These are phyloP conservation scores for Phylloporus gajari DNA, from an alignment of 1,284 basidiomycete species.

Conservation along the genomic window DNA sequence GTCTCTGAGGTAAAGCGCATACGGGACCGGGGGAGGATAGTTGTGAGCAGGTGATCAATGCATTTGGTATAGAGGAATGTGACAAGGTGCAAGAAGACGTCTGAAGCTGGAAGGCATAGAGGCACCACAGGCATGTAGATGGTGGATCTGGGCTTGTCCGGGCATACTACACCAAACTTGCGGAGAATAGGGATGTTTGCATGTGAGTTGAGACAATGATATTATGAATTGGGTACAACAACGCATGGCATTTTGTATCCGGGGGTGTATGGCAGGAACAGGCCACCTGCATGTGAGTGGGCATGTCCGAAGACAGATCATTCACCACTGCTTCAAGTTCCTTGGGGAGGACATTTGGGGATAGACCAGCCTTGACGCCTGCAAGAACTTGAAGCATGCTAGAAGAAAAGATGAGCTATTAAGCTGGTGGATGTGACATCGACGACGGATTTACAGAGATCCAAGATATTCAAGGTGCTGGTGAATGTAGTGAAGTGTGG, in stretches of 20 bases:
- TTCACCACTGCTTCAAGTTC: slow-evolving; percentile 39
- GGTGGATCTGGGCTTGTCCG: slow-evolving; percentile 27
- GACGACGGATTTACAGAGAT: slow-evolving; percentile 35
- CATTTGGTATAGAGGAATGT: slow-evolving; percentile 62
- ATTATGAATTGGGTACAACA: slow-evolving; percentile 65
- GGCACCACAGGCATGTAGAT: slow-evolving; percentile 58
- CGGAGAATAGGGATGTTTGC: slow-evolving; percentile 58
- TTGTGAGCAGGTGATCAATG: slow-evolving; percentile 53
- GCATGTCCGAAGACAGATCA: slow-evolving; percentile 51
- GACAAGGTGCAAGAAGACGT: slow-evolving; percentile 61
- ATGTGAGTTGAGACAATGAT: slow-evolving; percentile 64
- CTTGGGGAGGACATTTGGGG: slow-evolving; percentile 41
- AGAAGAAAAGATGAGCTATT: slow-evolving; percentile 20
- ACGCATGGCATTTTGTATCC: slow-evolving; percentile 48
- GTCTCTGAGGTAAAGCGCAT: slow-evolving; percentile 31
- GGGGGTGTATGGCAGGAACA: slow-evolving; percentile 46
- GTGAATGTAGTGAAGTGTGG: slow-evolving; percentile 37
- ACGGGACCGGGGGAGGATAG: slow-evolving; percentile 46
- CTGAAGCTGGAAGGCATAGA: slow-evolving; percentile 58
- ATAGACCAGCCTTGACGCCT: slow-evolving; percentile 35
- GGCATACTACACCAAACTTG: slow-evolving; percentile 31
- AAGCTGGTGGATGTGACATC: too few species aligned
- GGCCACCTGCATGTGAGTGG: slow-evolving; percentile 67
- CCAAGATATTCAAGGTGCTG: slow-evolving; percentile 42
- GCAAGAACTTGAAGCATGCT: slow-evolving; percentile 46